Percentiles rank a stretch among this genome's conserved stretches.
Conservation (phyloP, 2,329 filamentous ascomycete species). For the Volutella citrinella region DNA sequence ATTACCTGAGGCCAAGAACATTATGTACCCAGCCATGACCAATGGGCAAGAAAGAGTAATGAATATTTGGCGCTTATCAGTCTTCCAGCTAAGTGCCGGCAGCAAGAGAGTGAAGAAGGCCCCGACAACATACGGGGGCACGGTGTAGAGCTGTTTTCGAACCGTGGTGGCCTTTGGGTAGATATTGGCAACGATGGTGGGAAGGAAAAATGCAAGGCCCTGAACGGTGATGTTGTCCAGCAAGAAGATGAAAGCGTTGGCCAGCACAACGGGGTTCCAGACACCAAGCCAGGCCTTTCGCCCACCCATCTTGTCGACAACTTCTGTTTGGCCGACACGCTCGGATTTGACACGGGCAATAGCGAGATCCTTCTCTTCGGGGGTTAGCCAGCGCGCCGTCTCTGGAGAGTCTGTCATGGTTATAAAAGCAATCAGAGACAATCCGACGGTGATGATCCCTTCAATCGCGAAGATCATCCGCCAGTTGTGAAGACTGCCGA, state of each 20-base stretch:
- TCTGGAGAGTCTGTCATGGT: conserved; percentile 65
- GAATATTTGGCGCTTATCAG: conserved; percentile 57
- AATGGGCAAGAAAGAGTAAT: conserved; percentile 58
- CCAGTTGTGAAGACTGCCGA: conserved; percentile 56
- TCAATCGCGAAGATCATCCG: conserved; percentile 69
- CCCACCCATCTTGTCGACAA: conserved; percentile 55
- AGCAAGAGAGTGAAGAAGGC: conserved; percentile 62
- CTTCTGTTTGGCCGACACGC: conserved; percentile 53
- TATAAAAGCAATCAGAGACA: conserved; percentile 55
- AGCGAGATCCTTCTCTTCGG: conserved; percentile 62
- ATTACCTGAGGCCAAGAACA: conserved; percentile 59
- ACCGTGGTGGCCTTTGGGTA: conserved; percentile 44
- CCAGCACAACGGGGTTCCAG: conserved; percentile 53
- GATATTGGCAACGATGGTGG: conserved; percentile 67
- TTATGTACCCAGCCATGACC: conserved; percentile 66
- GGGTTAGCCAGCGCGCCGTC: conserved; percentile 59
- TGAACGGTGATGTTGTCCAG: conserved; percentile 69
- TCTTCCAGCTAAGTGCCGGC: conserved; percentile 58
- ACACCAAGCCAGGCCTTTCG: conserved; percentile 59
- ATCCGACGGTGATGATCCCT: conserved; percentile 53
- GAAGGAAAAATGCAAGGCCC: conserved; percentile 67
- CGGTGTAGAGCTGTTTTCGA: conserved; percentile 40
- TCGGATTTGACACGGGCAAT: conserved; percentile 57
- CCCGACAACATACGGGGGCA: conserved; percentile 66
- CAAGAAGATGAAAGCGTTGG: conserved; percentile 55